These are phyloP conservation scores for Echites panduratus DNA, from an alignment of 257 asterid genomes.

Conservation along the genomic window DNA sequence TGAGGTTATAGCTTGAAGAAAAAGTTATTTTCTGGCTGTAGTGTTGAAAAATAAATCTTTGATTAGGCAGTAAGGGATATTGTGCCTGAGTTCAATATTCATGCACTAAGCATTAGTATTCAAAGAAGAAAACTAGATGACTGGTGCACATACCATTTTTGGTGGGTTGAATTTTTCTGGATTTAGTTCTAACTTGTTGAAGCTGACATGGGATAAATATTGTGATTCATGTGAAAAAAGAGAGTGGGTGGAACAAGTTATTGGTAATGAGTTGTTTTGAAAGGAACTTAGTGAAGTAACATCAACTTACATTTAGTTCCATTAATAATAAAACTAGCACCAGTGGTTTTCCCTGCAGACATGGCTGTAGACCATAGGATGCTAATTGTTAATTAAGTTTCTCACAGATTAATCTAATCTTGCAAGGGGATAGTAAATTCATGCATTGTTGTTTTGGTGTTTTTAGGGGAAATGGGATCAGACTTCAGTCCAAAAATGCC, in stretches of 20 bases:
- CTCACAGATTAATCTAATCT: background rate
- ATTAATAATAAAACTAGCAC: background rate
- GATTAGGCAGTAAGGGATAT: background rate
- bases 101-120: background rate
- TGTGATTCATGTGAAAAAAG: background rate
- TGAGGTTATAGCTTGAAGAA: background rate
- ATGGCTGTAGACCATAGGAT: background rate
- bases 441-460: background rate
- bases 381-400: background rate
- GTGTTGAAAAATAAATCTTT: background rate
- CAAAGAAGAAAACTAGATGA: background rate
- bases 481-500: slow-evolving; percentile 60
- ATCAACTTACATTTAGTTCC: background rate
- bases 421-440: background rate
- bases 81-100: background rate
- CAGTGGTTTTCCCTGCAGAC: too few relatives aligned
- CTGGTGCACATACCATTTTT: background rate
- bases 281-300: background rate
- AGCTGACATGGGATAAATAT: background rate
- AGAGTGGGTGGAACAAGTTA: background rate
- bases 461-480: slow-evolving; percentile 82
- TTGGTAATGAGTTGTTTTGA: background rate
- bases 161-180: background rate
- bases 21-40: background rate
- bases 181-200: background rate